Evolutionary conservation across 495 filamentous ascomycete genomes (phyloP), one percentile per base, ranked within the genome.

Genomic region (Xylaria venustula): DNA sequence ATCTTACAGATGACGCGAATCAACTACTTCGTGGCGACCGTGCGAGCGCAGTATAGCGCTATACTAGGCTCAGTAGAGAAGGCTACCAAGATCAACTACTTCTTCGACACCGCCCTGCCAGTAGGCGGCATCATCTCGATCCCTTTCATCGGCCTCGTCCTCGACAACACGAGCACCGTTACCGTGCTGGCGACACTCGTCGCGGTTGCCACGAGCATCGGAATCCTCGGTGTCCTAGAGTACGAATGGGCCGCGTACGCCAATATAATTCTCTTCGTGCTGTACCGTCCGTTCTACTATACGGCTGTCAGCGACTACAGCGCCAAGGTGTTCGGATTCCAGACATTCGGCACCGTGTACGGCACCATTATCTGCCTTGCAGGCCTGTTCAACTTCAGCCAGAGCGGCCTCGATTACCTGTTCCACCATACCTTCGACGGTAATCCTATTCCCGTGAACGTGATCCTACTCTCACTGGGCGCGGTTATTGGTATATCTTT

Each of bases 21-120:
- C 72, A 98, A 98, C 76, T 98, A 92, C 81, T 98, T 98, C 67
- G 91, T 98, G 30, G 92, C 94, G 1, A 94, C 94, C 2, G 86
- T 98, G 61, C 85, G 88, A 19, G 79, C 86, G 7, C 94, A 98
- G 71, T 97, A 97, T 75, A 82, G 85, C 40, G 86, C 86, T 67
- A 81, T 98, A 9, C 82, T 98, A n/a, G 73, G 73, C 23, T 82
- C 81, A 8, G 74, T 75, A 50, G 67, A 70, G 0, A 78, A 80
- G 42, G 90, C 93, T 0, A 78, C 84, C 7, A 72, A 81, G 42
- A 77, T 98, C 67, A 98, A 97, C 74, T 76, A 86, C 37, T 85
- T 90, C 73, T 98, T 98, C 75, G 93, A 98, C 71, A 75, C 96
- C 36, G 88, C 91, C 34, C 83, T 98, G 1, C 94, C 94, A 0